Evolutionary conservation across 1,284 basidiomycete genomes (phyloP), one percentile per base, ranked within the genome.

Genomic region (Inonotus obliquus): DNA sequence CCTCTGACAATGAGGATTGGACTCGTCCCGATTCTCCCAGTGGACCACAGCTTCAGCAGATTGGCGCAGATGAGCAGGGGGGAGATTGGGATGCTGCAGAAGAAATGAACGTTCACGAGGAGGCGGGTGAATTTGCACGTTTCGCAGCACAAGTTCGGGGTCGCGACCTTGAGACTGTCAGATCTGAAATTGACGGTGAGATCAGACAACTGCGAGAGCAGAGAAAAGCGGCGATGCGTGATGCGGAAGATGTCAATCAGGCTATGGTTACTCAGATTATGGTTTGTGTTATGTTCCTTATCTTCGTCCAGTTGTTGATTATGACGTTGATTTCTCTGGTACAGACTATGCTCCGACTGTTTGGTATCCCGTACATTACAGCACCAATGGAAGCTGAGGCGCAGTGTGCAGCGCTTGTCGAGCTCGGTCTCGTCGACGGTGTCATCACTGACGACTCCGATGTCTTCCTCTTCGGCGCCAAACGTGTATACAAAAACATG

Each of bases 351-450:
- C 78, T 99, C 38, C 87, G 93, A 27, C 82, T 98, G 11, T 98
- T 98, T 70, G 97, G 97, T 23, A 94, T 99, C 59, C 97, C 97
- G 1, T 99, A 97, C 73, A 93, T 99, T 68, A 98, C 95, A 1
- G 97, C 97, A 2, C 97, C 97, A 0, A 96, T 94, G 95, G 97
- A 99, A 80, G 97, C 97, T 44, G 97, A 99, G 76, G 97, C 97
- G 0, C 97, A 99, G 74, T 99, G 97, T 69, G 96, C 97, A 2
- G 89, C 94, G 68, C 87, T 99, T 10, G 88, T 94, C 3, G 78
- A 84, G 13, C 81, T 96, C 6, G 85, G 87, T 2, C 81, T 99
- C 27, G 96, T 98, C 39, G 95, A 99, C 68, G 97, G 97, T 0
- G 91, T 99, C 66, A 99, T 99, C 73, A 99, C 97, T 0, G 97